Evolutionary conservation across 192 early-diverging fungal species (phyloP), one percentile per base, ranked within the genome.

Genomic region (Geranomyces michiganensis): DNA sequence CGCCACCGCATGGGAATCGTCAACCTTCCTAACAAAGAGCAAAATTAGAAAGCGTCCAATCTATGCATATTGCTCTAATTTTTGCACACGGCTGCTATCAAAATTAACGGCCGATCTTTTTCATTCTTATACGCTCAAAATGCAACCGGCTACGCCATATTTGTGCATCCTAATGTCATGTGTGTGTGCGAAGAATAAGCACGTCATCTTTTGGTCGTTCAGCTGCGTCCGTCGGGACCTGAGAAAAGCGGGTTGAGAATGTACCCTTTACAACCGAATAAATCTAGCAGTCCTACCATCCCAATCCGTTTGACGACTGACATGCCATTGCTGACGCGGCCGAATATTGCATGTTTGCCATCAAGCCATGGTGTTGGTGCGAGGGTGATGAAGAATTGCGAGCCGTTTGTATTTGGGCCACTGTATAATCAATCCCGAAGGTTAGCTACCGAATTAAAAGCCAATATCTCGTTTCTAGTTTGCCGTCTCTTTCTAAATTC

Each of bases 331-430:
- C 82, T 84, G 3, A 94, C 89, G 19, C 94, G 80, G n/a, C 93
- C 93, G 78, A 95, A 95, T 31, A 95, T 94, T 8, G 92, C 87
- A 67, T 95, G 94, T 72, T 95, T 95, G 76, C 90, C 89, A 76
- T 95, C 94, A 22, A 95, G 81, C 90, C 91, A 93, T 26, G 91
- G 91, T 21, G 94, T 94, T n/a, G 94, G 93, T 12, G 93, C 91
- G 51, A 95, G 81, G 13, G 93, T 91, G 56, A 95, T 94, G 65
- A 95, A 94, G 73, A 95, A 95, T 86, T 94, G 87, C 56, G 51
- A 68, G 15, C 84, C 84, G 56, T 86, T 86, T 33, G 84, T 86
- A 59, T 86, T 84, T 44, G 80, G 82, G 9, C 84, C 84, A 31
- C 75, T 81, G 45, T n/a, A n/a, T n/a, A n/a, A n/a, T n/a, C n/a